phyloP scores from a whole-genome alignment of 2,329 filamentous ascomycete genomes.

The Epichloe sylvatica region DNA sequence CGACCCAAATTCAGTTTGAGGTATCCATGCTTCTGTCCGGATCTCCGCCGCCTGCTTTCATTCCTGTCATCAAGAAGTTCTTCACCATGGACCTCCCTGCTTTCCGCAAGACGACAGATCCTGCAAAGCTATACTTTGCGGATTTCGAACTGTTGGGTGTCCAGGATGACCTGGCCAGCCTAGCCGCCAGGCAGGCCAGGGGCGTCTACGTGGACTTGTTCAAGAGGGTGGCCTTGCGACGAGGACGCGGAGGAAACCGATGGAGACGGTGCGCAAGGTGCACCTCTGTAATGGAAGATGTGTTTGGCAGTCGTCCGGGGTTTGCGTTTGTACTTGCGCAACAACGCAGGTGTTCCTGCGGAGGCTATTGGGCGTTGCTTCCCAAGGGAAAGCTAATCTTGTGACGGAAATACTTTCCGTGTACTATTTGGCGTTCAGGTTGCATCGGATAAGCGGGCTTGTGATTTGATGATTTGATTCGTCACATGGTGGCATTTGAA shows the following conservation, averaged over 20 bases:
- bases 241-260: slow-evolving; percentile 11
- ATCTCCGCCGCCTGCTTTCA: slow-evolving; percentile 32
- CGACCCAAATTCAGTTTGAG: slow-evolving; percentile 35
- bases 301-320: slow-evolving; percentile 31
- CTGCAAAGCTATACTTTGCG: slow-evolving; percentile 56
- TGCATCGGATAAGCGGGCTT: neutral
- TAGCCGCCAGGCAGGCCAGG: slow-evolving; percentile 24
- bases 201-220: slow-evolving; percentile 40
- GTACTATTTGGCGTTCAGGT: neutral
- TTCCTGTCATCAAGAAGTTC: slow-evolving; percentile 48
- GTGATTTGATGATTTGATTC: too few species aligned
- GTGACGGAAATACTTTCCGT: slow-evolving; percentile 1
- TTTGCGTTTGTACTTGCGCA: slow-evolving; percentile 40
- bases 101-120: slow-evolving; percentile 47
- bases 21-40: slow-evolving; percentile 36
- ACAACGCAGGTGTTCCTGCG: slow-evolving; percentile 41
- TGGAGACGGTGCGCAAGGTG: slow-evolving; percentile 40
- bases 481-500: too few species aligned
- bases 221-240: slow-evolving; percentile 39
- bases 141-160: slow-evolving; percentile 58
- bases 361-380: slow-evolving; percentile 37
- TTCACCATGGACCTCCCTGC: slow-evolving; percentile 45
- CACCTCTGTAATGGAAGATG: slow-evolving; percentile 51
- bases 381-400: slow-evolving; percentile 17
- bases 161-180: slow-evolving; percentile 38